Conservation (phyloP, 2,329 filamentous ascomycete species). For the Aspergillus sp. region DNA sequence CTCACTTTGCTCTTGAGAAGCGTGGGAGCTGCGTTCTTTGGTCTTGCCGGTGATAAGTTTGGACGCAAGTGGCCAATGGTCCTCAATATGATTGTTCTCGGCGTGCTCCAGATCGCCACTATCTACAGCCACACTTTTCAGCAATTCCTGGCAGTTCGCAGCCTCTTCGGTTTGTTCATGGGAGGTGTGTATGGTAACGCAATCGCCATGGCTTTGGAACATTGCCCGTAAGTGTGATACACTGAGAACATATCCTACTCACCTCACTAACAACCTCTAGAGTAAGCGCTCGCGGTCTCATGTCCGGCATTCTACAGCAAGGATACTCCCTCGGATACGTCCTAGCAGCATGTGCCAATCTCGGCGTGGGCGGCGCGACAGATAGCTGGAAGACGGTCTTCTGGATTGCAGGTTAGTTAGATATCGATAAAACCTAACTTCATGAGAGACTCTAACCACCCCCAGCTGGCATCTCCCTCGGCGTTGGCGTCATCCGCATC, state of each 20-base stretch:
- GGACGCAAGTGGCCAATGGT: conserved; percentile 82
- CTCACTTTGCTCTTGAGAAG: conserved; percentile 74
- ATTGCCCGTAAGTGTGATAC: conserved; percentile 54
- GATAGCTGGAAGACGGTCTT: conserved; percentile 72
- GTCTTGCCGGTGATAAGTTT: conserved; percentile 74
- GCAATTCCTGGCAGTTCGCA: conserved; percentile 73
- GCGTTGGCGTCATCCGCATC: conserved; percentile 67
- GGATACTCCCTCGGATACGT: conserved; percentile 81
- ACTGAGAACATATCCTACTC: no score
- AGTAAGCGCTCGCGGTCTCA: conserved; percentile 70
- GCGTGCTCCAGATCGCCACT: conserved; percentile 72
- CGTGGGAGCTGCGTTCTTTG: conserved; percentile 74
- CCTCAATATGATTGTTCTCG: conserved; percentile 72
- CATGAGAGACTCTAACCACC: neutral
- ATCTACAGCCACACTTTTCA: conserved; percentile 73
- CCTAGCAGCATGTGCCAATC: conserved; percentile 69
- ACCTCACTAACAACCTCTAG: conserved; percentile 14
- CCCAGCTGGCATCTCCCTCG: conserved; percentile 40
- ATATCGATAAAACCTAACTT: no score
- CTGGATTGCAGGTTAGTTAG: conserved; percentile 61
- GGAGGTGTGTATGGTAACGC: conserved; percentile 79
- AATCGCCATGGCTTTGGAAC: conserved; percentile 76
- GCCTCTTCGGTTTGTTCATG: conserved; percentile 77
- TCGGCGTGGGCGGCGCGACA: conserved; percentile 64
- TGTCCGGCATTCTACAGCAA: conserved; percentile 81